These are phyloP conservation scores for Neurospora sp. DNA, from an alignment of 2,329 filamentous ascomycete genomes.

Conservation along the genomic window DNA sequence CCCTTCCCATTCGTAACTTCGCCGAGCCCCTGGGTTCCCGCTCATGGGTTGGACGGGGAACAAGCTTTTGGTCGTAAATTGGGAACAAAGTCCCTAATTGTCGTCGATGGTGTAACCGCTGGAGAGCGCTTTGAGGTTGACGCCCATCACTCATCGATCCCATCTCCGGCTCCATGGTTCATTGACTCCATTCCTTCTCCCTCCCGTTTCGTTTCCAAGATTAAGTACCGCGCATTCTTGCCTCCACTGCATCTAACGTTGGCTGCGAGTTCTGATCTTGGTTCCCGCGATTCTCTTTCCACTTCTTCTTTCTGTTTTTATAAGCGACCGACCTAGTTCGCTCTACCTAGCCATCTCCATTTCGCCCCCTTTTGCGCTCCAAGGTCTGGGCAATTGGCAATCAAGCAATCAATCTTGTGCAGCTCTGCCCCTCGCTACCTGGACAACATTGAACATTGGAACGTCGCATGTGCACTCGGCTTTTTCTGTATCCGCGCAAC, in stretches of 20 bases:
- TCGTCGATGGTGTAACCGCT: background rate
- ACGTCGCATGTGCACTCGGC: background rate
- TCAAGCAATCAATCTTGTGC: background rate
- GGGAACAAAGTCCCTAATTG: background rate
- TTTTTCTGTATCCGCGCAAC: background rate
- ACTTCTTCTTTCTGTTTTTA: background rate
- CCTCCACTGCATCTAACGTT: background rate
- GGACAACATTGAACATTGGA: background rate
- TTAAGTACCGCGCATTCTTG: background rate
- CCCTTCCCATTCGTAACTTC: background rate
- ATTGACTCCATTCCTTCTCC: background rate
- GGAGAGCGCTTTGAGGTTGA: background rate
- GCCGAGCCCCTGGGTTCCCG: background rate
- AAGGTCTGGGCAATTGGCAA: background rate
- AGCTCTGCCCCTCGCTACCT: background rate
- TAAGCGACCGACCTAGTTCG: background rate
- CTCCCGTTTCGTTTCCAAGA: background rate
- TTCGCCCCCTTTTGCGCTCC: background rate
- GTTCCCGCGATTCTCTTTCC: background rate
- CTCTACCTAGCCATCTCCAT: background rate
- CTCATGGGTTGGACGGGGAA: background rate
- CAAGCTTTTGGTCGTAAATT: background rate
- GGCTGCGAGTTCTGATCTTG: background rate
- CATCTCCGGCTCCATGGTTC: background rate
- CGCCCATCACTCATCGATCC: background rate